These are phyloP conservation scores for Kodamaea lidongshanica DNA, from an alignment of 805 yeast species.

Conservation along the genomic window DNA sequence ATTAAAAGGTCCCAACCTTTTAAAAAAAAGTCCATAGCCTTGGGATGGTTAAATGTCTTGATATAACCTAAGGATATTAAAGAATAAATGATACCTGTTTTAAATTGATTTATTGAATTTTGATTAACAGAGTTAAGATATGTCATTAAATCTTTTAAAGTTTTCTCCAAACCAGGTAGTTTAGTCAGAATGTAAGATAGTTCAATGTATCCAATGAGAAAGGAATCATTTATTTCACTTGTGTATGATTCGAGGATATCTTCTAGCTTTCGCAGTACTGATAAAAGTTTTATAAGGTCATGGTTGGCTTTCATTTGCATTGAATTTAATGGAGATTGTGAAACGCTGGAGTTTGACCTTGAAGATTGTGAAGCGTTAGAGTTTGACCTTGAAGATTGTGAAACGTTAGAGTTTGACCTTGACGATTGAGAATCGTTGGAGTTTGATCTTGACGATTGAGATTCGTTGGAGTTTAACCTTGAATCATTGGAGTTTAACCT, in stretches of 20 bases:
- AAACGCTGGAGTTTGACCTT: no score
- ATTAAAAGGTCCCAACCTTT: slow-evolving; percentile 41
- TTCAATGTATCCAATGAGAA: slow-evolving; percentile 28
- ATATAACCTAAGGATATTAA: slow-evolving; percentile 41
- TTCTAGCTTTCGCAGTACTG: slow-evolving; percentile 23
- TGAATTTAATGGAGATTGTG: no score
- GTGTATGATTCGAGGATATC: slow-evolving; percentile 9
- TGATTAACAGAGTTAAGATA: slow-evolving; percentile 17
- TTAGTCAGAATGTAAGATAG: slow-evolving; percentile 11
- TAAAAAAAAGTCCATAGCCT: slow-evolving; percentile 35
- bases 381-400: no score
- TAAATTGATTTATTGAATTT: slow-evolving; percentile 27
- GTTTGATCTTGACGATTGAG: no score
- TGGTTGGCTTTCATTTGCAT: no score
- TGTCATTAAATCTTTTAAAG: slow-evolving; percentile 17
- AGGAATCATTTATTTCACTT: slow-evolving; percentile 18
- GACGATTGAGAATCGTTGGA: no score
- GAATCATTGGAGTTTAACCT: no score
- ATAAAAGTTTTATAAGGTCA: slow-evolving; percentile 24
- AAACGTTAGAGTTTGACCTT: no score
- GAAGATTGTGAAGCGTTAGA: no score
- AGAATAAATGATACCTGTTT: slow-evolving; percentile 36
- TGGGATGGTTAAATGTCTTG: slow-evolving; percentile 18
- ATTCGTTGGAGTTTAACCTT: no score
- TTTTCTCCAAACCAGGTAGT: slow-evolving; percentile 15